Percentiles rank a stretch among this genome's conserved stretches.
phyloP scores from a whole-genome alignment of 1,284 basidiomycete genomes.

The Hemileia vastatrix region DNA sequence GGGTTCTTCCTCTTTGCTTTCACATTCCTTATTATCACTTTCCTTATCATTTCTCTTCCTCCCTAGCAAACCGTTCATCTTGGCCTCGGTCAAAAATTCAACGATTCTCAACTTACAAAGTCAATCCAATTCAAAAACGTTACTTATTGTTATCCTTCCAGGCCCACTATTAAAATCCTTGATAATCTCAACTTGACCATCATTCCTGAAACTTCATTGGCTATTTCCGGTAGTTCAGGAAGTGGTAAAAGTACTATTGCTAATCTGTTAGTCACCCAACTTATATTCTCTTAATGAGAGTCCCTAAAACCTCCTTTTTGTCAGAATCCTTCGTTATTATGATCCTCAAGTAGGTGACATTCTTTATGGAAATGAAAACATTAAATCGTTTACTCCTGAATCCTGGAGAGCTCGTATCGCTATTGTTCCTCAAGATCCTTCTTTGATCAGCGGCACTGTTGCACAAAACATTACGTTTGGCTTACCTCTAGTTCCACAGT shows the following conservation, averaged over 20 bases:
- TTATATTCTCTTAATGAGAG: constrained; percentile 26
- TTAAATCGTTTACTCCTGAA: constrained; percentile 66
- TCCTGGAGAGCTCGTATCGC: constrained; percentile 81
- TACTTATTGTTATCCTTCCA: constrained; percentile 74
- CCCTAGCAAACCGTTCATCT: constrained; percentile 56
- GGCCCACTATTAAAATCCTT: constrained; percentile 65
- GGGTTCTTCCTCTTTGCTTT: constrained; percentile 26
- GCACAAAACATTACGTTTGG: constrained; percentile 91
- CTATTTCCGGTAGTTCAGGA: constrained; percentile 53
- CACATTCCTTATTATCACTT: not conserved
- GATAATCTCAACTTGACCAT: constrained; percentile 68
- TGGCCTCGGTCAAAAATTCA: constrained; percentile 45
- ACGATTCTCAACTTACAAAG: constrained; percentile 50
- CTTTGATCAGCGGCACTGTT: constrained; percentile 62
- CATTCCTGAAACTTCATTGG: constrained; percentile 71
- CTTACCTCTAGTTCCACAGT: constrained; percentile 58
- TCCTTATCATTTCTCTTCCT: constrained; percentile 59
- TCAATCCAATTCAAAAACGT: constrained; percentile 65
- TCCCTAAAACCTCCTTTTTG: constrained; percentile 62
- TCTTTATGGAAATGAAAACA: constrained; percentile 52
- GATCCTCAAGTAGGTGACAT: constrained; percentile 67
- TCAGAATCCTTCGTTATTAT: constrained; percentile 81
- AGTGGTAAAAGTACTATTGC: constrained; percentile 43
- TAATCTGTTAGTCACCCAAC: constrained; percentile 53
- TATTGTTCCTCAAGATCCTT: constrained; percentile 63